Evolutionary conservation across 2,329 filamentous ascomycete genomes (phyloP).

Genomic region (Cadophora sp.): DNA sequence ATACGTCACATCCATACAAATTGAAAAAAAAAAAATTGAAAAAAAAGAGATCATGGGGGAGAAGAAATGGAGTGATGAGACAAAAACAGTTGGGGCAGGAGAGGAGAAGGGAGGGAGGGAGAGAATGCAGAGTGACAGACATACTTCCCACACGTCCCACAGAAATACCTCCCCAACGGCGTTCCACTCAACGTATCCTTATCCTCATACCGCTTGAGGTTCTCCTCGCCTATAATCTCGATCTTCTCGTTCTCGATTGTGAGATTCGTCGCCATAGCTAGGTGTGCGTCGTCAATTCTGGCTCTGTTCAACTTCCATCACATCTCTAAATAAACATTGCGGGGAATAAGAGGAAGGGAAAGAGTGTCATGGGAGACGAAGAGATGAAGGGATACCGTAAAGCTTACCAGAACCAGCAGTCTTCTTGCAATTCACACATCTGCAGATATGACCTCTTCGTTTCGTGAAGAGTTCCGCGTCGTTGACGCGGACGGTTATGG

Average conservation of each 20-base stretch:
- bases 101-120: background rate
- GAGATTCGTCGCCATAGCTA: constrained; percentile 39
- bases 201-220: constrained; percentile 53
- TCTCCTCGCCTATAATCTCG: constrained; percentile 46
- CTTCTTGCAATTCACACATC: constrained; percentile 59
- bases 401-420: constrained; percentile 46
- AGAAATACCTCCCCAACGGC: constrained; percentile 53
- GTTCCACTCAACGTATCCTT: constrained; percentile 54
- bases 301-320: background rate
- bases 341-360: no score
- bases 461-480: constrained; percentile 54
- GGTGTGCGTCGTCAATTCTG: background rate
- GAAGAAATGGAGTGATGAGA: background rate
- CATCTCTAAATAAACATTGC: no score
- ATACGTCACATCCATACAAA: background rate
- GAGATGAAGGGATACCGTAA: background rate
- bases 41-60: background rate
- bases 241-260: constrained; percentile 50
- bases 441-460: constrained; percentile 54
- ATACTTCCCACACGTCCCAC: constrained; percentile 52
- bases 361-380: background rate
- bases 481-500: constrained; percentile 55
- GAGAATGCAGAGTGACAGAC: constrained; percentile 31
- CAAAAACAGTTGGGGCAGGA: background rate
- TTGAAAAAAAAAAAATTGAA: no score